Evolutionary conservation across 805 yeast species (phyloP), one percentile per base, ranked within the genome.

Genomic region (Candida arabinofermentans): DNA sequence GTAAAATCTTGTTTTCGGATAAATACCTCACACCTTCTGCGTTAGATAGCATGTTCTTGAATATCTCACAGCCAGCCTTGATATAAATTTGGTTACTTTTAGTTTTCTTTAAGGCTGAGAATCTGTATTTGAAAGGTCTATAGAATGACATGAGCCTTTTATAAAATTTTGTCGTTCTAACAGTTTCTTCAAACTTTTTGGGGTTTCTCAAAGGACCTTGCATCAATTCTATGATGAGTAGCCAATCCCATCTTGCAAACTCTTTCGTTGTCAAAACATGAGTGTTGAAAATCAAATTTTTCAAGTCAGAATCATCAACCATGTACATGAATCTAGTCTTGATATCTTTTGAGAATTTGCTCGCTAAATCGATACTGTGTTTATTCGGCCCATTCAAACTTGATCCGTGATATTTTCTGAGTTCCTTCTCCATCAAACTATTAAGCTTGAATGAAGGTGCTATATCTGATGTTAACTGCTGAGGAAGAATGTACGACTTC

Each of bases 171-270:
- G 97, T 88, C 2, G 83, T 81, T 51, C 75, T 79, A 27, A 80
- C 71, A 1, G 84, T 68, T 42, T 91, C 98, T 24, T 88, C 95
- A 33, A 93, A 70, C 37, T 87, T 69, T 48, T 70, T 77, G 0
- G 86, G 82, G 53, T 78, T 82, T 43, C 77, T 62, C n/a, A 93
- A 62, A 0, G 97, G 96, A 0, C 96, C 96, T 50, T 75, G 82
- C 51, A 88, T 74, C n/a, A 93, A 64, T 43, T 80, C 84, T 14
- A 75, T 66, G 0, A 93, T 67, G 1, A 81, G 66, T 21, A 73
- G 76, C 96, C 97, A 90, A 55, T 89, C 81, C 99, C 99, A 93
- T 38, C 78, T 79, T 2, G 79, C 68, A 56, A 73, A 89, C 40
- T 82, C 86, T 56, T 91, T 93, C 0, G 95, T 81, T 4, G 83